phyloP scores from a whole-genome alignment of 2,329 filamentous ascomycete genomes.

The Penicillium sp. region DNA sequence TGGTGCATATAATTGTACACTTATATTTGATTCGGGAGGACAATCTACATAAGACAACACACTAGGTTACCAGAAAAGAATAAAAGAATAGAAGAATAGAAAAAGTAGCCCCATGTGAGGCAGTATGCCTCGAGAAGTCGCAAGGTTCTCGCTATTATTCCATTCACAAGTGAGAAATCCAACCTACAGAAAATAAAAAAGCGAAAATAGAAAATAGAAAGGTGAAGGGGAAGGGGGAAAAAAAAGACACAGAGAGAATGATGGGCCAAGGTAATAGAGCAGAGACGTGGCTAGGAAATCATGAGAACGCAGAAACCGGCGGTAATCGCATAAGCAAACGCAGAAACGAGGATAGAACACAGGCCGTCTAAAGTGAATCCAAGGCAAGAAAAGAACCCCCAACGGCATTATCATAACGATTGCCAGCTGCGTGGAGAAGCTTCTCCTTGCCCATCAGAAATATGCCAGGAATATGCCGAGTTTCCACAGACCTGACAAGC shows the following conservation, averaged over 20 bases:
- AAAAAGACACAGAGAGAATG: conserved; percentile 15
- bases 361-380: conserved; percentile 36
- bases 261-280: conserved; percentile 7
- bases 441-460: conserved; percentile 9
- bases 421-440: conserved; percentile 9
- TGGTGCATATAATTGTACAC: not conserved
- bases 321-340: conserved; percentile 31
- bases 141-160: conserved; percentile 39
- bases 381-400: conserved; percentile 24
- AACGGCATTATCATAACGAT: conserved; percentile 13
- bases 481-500: conserved; percentile 12
- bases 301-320: conserved; percentile 25
- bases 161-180: conserved; percentile 36
- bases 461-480: conserved; percentile 7
- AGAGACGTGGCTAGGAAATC: conserved; percentile 13
- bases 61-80: not conserved
- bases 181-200: conserved; percentile 28
- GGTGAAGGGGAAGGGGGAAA: conserved; percentile 11
- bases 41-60: not conserved
- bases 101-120: not conserved
- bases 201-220: conserved; percentile 15
- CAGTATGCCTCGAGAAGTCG: conserved; percentile 10
- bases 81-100: not conserved
- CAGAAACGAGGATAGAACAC: conserved; percentile 25
- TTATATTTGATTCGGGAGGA: not conserved